Percentiles rank a stretch among this genome's conserved stretches.
phyloP scores from a whole-genome alignment of 2,329 filamentous ascomycete genomes.

The Neoascochyta sp. region DNA sequence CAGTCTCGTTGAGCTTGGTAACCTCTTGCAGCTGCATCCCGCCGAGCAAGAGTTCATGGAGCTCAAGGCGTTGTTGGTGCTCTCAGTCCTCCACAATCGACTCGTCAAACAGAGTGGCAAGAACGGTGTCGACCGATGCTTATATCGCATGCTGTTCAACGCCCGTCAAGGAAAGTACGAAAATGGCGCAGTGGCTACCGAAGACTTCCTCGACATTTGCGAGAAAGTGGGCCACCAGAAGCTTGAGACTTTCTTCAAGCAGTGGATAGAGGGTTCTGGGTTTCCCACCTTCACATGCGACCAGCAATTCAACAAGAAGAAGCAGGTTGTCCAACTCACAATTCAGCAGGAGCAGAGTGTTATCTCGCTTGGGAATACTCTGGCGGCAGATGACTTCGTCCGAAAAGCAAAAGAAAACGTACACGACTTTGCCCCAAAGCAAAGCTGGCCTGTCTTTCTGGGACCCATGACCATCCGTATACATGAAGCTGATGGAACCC shows the following conservation, averaged over 20 bases:
- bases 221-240: conserved; percentile 86
- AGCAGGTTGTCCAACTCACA: conserved; percentile 86
- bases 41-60: conserved; percentile 89
- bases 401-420: conserved; percentile 78
- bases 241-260: conserved; percentile 85
- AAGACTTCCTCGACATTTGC: conserved; percentile 75
- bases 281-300: conserved; percentile 84
- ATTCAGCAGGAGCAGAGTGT: conserved; percentile 61
- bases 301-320: conserved; percentile 96
- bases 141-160: conserved; percentile 80
- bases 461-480: conserved; percentile 97
- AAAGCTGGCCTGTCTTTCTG: conserved; percentile 77
- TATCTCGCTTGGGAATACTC: conserved; percentile 26
- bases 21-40: conserved; percentile 71
- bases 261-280: conserved; percentile 86
- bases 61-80: conserved; percentile 82
- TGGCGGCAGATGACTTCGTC: conserved; percentile 74
- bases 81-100: conserved; percentile 90
- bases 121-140: conserved; percentile 76
- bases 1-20: conserved; percentile 75
- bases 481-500: conserved; percentile 95
- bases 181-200: conserved; percentile 67
- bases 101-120: conserved; percentile 85
- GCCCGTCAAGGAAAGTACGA: conserved; percentile 76
- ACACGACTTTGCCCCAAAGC: conserved; percentile 63